Base-by-base conservation (phyloP, 495 filamentous ascomycete species). In the Elaphomyces granulatus region DNA sequence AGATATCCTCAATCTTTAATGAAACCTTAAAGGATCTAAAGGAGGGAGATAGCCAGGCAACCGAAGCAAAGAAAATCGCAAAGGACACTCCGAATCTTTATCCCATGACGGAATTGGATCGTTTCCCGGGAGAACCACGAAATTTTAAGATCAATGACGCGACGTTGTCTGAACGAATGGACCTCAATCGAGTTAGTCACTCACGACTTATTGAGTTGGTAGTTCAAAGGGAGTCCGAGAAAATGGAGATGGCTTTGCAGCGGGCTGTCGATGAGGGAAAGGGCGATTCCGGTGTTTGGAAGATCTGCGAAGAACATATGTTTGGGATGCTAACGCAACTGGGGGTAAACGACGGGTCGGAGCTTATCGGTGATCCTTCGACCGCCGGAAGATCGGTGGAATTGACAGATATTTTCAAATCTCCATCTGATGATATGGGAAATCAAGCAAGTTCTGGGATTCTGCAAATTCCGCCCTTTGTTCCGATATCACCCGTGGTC, bases 281-380 rank as follows among this genome's bases (percentile, higher is more conserved):
- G 35, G 75, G 74, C 0, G 85, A 90, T 42, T 55, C 70, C 14
- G 73, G 75, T 18, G 52, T 92, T 7, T 92, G 84, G 86, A 58
- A 71, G 2, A 58, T 84, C 0, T 67, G 90, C 44, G 70, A 82
- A 41, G 56, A 64, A 2, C 74, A 81, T 37, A 77, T 92, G 15
- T 84, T 84, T 49, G 63, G 70, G 1, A 59, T 84, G 51, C 62
- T 77, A 4, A 44, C 49, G 3, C 67, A 66, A 42, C 43, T 74
- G 18, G 58, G 59, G 12, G n/a, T n/a, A n/a, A n/a, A n/a, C n/a
- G n/a, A n/a, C n/a, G n/a, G n/a, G n/a, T n/a, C n/a, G n/a, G n/a
- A n/a, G n/a, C n/a, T n/a, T n/a, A n/a, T n/a, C n/a, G 23, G 23
- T 6, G 12, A 12, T 12, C 6, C 36, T 7, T 15, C 36, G 3